Base-by-base conservation (phyloP, 2,329 filamentous ascomycete species). In the Phialemonium atrogriseum region DNA sequence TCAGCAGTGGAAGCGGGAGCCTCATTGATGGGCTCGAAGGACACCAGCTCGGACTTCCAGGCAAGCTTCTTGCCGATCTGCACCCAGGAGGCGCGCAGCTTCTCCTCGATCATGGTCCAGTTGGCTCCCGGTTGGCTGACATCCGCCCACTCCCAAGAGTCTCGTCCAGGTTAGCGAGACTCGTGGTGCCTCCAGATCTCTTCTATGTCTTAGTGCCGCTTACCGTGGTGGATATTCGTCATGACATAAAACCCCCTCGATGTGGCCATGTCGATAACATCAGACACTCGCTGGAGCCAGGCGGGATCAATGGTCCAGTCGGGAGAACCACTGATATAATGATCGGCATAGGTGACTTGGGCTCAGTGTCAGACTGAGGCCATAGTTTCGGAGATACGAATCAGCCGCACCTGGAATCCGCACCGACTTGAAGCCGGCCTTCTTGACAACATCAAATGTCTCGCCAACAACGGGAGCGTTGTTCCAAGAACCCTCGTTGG, bases 21-120 rank as follows among this genome's bases (percentile, higher is more conserved):
- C 43, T 78, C 73, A 37, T 77, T 77, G 44, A 78, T 69, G 1
- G 72, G 58, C 44, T 78, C 73, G 33, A 77, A 70, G 1, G 70
- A 66, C 3, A 77, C 60, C 11, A 56, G 50, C 17, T 61, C 64
- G 1, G 67, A 64, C 45, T 73, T 73, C 52, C 69, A 74, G 2
- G 59, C 68, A 15, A 77, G 52, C 36, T 64, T 65, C 4, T 55
- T 58, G 9, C 62, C 71, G 39, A 77, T 73, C 43, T 78, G 73
- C 14, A 63, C 55, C 74, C 73, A 78, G 3, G 74, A 56, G 8
- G 58, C 54, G 16, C 66, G 63, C 37, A 77, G 70, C 38, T 67
- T 66, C 40, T 74, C 68, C 41, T 76, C 66, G 9, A 78, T 72
- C 41, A 56, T 50, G 0, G 64, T 63, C 3, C 64, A 37, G 39